Evolutionary conservation across 2,329 filamentous ascomycete genomes (phyloP).

Genomic region (Verticillium albo-atrum): DNA sequence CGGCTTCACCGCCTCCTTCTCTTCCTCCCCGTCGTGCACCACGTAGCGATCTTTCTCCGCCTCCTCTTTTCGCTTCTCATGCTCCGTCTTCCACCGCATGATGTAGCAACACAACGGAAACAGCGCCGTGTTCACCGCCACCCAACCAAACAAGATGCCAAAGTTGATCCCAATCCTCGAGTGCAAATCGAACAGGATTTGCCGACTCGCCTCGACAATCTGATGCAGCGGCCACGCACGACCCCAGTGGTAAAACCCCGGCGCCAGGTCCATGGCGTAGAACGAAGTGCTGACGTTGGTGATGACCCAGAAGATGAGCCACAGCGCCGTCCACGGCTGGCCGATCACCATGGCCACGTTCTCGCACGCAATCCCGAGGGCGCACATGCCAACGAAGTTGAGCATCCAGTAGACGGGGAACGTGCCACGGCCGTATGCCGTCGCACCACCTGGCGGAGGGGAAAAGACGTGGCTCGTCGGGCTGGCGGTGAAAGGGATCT

Average conservation of each 20-base stretch:
- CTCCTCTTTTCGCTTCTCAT: conserved; percentile 18
- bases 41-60: conserved; percentile 20
- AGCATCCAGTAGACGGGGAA: conserved; percentile 62
- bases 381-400: conserved; percentile 59
- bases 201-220: conserved; percentile 54
- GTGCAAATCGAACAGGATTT: conserved; percentile 57
- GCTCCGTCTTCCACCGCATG: conserved; percentile 35
- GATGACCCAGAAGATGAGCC: conserved; percentile 66
- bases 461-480: conserved; percentile 36
- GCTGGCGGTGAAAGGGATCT: conserved; percentile 53
- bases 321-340: conserved; percentile 54
- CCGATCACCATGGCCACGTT: conserved; percentile 61
- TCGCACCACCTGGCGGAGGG: conserved; percentile 38
- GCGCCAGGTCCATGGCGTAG: conserved; percentile 54
- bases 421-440: conserved; percentile 51
- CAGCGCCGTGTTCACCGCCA: conserved; percentile 43
- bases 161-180: conserved; percentile 56
- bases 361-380: conserved; percentile 59
- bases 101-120: conserved; percentile 46
- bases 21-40: conserved; percentile 16
- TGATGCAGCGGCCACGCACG: conserved; percentile 61
- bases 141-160: conserved; percentile 56
- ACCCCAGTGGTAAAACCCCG: conserved; percentile 56
- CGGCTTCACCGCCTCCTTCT: conserved; percentile 21
- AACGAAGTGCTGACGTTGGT: conserved; percentile 59